Percentiles rank a stretch among this genome's conserved stretches.
Conservation (phyloP, 2,329 filamentous ascomycete genomes). For the Aspergillus sp. region DNA sequence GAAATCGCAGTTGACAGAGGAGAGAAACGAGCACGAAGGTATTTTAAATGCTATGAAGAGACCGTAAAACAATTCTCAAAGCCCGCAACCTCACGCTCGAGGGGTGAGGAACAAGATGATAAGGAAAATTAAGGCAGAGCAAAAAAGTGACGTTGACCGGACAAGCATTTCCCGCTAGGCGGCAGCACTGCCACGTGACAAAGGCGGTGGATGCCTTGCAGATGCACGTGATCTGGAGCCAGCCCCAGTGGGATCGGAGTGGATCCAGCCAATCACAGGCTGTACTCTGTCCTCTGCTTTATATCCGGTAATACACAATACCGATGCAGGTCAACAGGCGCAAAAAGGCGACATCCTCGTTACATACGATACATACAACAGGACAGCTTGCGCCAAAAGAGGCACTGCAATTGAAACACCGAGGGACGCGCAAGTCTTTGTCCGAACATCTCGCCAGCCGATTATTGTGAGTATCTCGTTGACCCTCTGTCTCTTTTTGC, state of each 20-base stretch:
- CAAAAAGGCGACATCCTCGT: neutral
- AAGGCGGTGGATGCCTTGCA: slow-evolving; percentile 1
- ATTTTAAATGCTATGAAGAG: no score
- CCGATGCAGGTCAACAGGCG: slow-evolving; percentile 6
- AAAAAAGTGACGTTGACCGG: slow-evolving; percentile 28
- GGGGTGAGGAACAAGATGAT: no score
- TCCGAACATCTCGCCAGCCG: no score
- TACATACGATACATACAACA: neutral
- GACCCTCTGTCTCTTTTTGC: no score
- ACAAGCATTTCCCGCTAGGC: slow-evolving; percentile 9
- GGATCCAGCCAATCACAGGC: slow-evolving; percentile 19
- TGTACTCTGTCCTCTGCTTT: slow-evolving; percentile 27
- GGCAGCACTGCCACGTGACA: slow-evolving; percentile 3
- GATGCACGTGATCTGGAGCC: slow-evolving; percentile 10
- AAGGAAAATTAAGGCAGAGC: neutral
- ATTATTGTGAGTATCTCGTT: no score
- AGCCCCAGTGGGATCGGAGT: slow-evolving; percentile 2
- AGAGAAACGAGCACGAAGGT: no score
- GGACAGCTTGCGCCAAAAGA: neutral
- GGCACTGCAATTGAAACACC: neutral
- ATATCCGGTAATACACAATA: slow-evolving; percentile 16
- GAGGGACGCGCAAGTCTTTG: no score
- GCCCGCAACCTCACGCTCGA: no score
- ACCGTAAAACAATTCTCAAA: no score
- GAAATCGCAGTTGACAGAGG: neutral